Conservation (phyloP, 352 stramenopile genomes). For the Globisporangium carolinianum region DNA sequence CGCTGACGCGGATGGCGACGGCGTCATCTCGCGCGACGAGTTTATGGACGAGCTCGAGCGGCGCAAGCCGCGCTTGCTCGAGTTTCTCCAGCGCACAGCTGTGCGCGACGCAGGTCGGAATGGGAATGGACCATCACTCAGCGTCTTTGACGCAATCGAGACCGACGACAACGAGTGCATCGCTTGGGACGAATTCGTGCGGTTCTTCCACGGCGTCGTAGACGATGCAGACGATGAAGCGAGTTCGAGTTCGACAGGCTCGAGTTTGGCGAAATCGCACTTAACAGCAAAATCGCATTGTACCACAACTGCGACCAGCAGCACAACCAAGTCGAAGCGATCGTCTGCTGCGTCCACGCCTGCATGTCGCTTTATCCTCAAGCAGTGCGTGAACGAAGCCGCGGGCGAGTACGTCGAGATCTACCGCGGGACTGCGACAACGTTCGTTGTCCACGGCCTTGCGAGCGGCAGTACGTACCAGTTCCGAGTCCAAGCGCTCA, state of each 20-base stretch:
- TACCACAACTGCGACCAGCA: too few species aligned
- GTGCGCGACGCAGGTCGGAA: constrained; percentile 1
- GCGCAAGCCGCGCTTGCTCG: constrained; percentile 61
- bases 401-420: constrained; percentile 83
- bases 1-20: constrained; percentile 65
- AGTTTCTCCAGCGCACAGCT: constrained; percentile 65
- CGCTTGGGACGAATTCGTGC: constrained; percentile 80
- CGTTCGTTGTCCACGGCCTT: constrained; percentile 75
- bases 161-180: constrained; percentile 86
- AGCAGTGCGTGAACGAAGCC: constrained; percentile 79
- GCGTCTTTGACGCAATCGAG: constrained; percentile 87
- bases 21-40: constrained; percentile 73
- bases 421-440: constrained; percentile 57
- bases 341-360: constrained; percentile 5
- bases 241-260: constrained; percentile 11
- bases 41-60: constrained; percentile 84
- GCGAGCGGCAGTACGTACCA: constrained; percentile 81
- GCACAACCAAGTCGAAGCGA: constrained; percentile 1
- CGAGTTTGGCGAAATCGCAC: constrained; percentile 1
- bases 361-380: constrained; percentile 73
- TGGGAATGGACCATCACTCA: constrained; percentile 25
- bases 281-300: too few species aligned
- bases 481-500: constrained; percentile 83
- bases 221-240: constrained; percentile 26
- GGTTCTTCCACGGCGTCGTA: constrained; percentile 64